A percentile compares a stretch with the other conserved stretches of the same genome.
Conservation (phyloP, 2,329 filamentous ascomycete genomes). For the Trichoderma arundinaceum region DNA sequence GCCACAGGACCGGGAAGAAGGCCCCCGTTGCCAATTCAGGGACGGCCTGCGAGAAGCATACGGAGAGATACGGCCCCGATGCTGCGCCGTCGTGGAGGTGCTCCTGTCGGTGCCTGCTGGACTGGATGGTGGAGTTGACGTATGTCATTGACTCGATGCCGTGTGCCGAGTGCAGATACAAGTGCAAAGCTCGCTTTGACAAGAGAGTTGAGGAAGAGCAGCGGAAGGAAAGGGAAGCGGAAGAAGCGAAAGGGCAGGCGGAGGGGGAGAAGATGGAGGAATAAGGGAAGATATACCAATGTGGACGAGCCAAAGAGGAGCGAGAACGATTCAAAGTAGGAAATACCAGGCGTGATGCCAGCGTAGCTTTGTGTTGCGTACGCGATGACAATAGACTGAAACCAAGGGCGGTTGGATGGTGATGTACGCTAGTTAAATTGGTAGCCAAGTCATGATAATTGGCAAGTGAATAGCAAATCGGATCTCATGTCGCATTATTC, state of each 20-base stretch:
- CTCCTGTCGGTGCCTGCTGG: conserved; percentile 9
- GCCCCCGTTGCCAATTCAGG: conserved; percentile 23
- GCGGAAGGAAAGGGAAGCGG: no score
- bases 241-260: neutral
- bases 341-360: no score
- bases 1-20: conserved; percentile 22
- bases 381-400: no score
- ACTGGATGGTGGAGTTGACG: conserved; percentile 25
- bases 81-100: conserved; percentile 23
- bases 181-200: conserved; percentile 16
- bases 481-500: no score
- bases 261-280: neutral
- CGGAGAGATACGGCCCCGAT: conserved; percentile 6
- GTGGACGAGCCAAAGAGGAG: no score
- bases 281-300: neutral
- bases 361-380: no score
- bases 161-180: conserved; percentile 19
- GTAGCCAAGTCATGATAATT: no score
- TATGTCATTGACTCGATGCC: conserved; percentile 20
- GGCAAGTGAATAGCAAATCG: no score
- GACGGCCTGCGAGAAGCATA: conserved; percentile 22
- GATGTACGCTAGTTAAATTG: no score
- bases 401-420: no score
- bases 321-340: no score
- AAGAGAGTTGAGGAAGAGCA: conserved; percentile 24